These are phyloP conservation scores for Salvia splendens DNA, from an alignment of 257 asterid genomes.

Conservation along the genomic window DNA sequence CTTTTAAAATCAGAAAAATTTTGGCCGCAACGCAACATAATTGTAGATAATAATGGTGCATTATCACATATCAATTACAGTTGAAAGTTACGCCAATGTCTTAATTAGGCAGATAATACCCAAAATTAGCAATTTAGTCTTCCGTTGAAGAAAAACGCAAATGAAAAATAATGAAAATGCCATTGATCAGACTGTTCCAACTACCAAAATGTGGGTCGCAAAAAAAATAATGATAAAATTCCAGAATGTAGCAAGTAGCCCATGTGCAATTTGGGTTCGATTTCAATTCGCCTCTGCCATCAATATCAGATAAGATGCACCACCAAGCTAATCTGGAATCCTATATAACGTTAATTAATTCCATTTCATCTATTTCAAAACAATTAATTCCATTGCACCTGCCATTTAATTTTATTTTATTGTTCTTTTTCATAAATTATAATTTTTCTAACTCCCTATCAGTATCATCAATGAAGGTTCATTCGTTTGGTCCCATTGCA, in stretches of 20 bases:
- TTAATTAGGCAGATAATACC: neutral
- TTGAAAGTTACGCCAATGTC: neutral
- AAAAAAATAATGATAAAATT: conserved; percentile 2
- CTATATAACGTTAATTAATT: conserved; percentile 17
- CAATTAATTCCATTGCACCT: neutral
- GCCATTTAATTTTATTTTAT: neutral
- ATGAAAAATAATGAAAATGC: conserved; percentile 11
- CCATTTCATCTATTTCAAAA: too few species aligned
- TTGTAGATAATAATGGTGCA: neutral
- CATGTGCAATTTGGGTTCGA: conserved; percentile 28
- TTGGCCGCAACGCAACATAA: neutral
- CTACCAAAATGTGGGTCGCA: conserved; percentile 27
- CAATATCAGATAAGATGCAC: neutral
- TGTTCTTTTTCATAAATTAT: neutral
- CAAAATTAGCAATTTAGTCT: neutral
- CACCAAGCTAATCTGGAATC: neutral
- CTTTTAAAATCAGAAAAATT: neutral
- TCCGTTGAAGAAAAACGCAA: neutral
- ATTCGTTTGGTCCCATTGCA: too few species aligned
- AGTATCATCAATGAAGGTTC: too few species aligned
- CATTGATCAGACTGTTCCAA: conserved; percentile 25
- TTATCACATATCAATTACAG: neutral
- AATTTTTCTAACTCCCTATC: too few species aligned
- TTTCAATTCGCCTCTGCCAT: neutral
- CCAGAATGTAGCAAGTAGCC: conserved; percentile 22